phyloP scores from a whole-genome alignment of 129 eudicot species.

The Daucus carota region DNA sequence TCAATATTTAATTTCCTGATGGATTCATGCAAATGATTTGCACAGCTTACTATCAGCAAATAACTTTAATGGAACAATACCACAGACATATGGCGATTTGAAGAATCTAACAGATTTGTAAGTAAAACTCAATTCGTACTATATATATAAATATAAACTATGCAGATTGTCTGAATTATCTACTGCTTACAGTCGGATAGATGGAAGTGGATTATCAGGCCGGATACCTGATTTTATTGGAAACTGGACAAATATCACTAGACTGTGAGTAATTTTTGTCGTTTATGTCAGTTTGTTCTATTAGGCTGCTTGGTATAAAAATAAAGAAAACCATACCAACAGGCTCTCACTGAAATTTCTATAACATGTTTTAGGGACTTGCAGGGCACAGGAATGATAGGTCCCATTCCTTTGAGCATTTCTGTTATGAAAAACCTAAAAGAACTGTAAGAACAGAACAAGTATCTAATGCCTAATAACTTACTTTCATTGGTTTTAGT shows the following conservation, averaged over 20 bases:
- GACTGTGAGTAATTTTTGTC: slow-evolving; percentile 29
- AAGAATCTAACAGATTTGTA: slow-evolving; percentile 43
- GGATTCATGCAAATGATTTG: neutral
- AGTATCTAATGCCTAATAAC: neutral
- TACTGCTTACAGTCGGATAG: slow-evolving; percentile 36
- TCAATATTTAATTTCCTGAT: neutral
- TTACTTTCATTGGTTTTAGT: neutral
- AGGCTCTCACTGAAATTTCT: neutral
- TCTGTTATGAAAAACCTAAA: slow-evolving; percentile 28
- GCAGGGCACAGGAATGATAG: slow-evolving; percentile 44
- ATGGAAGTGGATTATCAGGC: slow-evolving; percentile 40
- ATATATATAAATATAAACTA: no score
- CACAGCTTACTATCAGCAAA: slow-evolving; percentile 47
- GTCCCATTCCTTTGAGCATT: slow-evolving; percentile 40
- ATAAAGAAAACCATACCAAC: neutral
- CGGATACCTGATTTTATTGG: slow-evolving; percentile 51
- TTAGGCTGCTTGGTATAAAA: neutral
- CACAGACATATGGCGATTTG: slow-evolving; percentile 31
- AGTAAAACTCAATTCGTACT: slow-evolving; percentile 9
- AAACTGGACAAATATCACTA: slow-evolving; percentile 28
- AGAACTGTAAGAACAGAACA: slow-evolving; percentile 27
- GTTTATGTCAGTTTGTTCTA: neutral
- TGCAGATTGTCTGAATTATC: neutral
- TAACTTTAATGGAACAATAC: slow-evolving; percentile 42
- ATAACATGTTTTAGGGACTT: slow-evolving; percentile 30